Conservation (phyloP, 78 protist genomes). For the Speleostelium caveatum region DNA sequence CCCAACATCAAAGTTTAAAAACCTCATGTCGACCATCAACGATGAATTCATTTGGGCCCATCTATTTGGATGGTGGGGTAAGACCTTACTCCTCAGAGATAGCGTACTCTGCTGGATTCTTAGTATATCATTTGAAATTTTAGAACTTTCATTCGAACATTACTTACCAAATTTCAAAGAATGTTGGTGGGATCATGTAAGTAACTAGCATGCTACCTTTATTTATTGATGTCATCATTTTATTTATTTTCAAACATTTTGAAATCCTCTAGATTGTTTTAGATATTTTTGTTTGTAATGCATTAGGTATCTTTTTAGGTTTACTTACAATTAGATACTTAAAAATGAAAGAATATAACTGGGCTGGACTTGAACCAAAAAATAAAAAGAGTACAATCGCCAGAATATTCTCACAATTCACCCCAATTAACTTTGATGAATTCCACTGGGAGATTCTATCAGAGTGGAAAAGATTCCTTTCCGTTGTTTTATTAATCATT, state of each 20-base stretch:
- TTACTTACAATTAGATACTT: conserved; percentile 21
- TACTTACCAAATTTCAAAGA: conserved; percentile 91
- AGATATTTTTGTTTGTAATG: conserved; percentile 88
- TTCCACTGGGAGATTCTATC: conserved; percentile 83
- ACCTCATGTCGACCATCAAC: conserved; percentile 47
- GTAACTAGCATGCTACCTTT: background rate
- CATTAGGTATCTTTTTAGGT: conserved; percentile 87
- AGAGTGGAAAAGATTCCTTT: conserved; percentile 66
- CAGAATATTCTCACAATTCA: conserved; percentile 79
- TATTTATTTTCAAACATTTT: too few relatives aligned
- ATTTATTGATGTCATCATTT: too few relatives aligned
- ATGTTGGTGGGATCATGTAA: conserved; percentile 96
- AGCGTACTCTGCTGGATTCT: conserved; percentile 40
- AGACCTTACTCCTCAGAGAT: conserved; percentile 88
- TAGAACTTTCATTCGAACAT: conserved; percentile 89
- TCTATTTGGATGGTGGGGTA: conserved; percentile 89
- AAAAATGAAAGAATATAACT: conserved; percentile 73
- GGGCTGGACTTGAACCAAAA: conserved; percentile 46
- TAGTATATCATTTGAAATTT: conserved; percentile 86
- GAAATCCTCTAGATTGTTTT: conserved; percentile 79
- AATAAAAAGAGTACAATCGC: conserved; percentile 39
- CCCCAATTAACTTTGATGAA: conserved; percentile 59
- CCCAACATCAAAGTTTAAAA: conserved; percentile 52
- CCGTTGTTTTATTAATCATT: conserved; percentile 32
- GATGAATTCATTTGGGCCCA: conserved; percentile 93